Percentiles rank a stretch among this genome's conserved stretches.
These are phyloP conservation scores for Plasmodium inui DNA, from an alignment of 169 alveolate genomes.

Conservation along the genomic window DNA sequence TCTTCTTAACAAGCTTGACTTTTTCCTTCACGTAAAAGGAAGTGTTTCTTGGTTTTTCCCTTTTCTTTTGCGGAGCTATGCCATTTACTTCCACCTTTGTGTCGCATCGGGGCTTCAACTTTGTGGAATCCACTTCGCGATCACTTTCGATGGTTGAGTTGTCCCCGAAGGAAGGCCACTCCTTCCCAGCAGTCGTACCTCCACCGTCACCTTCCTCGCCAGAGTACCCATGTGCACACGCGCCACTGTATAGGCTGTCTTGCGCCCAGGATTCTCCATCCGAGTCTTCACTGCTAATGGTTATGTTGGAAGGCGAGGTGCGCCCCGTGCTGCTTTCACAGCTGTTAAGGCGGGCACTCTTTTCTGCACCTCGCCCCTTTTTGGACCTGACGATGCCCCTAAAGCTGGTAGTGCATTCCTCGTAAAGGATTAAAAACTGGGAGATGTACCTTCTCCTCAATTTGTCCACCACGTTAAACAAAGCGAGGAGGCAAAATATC, in stretches of 20 bases:
- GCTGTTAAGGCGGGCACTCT: not conserved
- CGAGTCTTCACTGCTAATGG: not conserved
- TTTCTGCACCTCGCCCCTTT: not conserved
- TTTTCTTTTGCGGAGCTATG: not conserved
- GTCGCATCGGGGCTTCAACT: not conserved
- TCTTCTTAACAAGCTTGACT: constrained; percentile 25
- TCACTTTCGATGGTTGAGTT: not conserved
- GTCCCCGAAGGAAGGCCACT: not conserved
- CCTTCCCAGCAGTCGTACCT: not conserved
- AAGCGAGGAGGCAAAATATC: constrained; percentile 32
- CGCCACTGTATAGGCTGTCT: not conserved
- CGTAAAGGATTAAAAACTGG: constrained; percentile 20
- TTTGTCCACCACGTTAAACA: constrained; percentile 58
- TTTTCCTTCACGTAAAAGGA: constrained; percentile 40
- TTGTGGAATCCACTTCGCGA: not conserved
- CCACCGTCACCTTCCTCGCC: not conserved
- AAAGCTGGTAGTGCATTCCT: constrained; percentile 30
- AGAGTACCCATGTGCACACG: not conserved
- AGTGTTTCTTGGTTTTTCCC: constrained; percentile 38
- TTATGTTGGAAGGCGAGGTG: not conserved
- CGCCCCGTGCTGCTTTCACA: not conserved
- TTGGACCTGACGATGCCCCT: constrained; percentile 19
- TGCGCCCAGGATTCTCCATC: not conserved
- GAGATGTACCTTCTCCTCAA: constrained; percentile 16
- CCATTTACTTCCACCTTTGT: not conserved